These are phyloP conservation scores for Termitomyces sp. DNA, from an alignment of 1,284 basidiomycete genomes.

Conservation along the genomic window DNA sequence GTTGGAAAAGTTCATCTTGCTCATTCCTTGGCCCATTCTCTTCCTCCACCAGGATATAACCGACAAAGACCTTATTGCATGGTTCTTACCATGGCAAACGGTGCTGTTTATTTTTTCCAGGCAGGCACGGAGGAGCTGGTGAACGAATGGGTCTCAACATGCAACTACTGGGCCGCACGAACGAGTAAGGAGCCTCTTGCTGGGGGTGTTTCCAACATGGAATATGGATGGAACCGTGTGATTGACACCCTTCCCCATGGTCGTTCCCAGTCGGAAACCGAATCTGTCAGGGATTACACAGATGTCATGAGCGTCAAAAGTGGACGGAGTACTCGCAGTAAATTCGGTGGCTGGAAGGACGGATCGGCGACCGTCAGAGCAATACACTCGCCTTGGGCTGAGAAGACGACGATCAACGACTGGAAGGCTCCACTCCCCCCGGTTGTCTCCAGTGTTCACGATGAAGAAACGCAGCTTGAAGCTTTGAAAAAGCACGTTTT, in stretches of 20 bases:
- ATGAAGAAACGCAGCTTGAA: constrained; percentile 89
- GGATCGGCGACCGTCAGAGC: constrained; percentile 58
- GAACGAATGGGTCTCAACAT: constrained; percentile 96
- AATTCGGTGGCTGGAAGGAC: constrained; percentile 58
- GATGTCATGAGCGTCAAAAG: constrained; percentile 70
- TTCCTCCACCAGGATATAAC: constrained; percentile 91
- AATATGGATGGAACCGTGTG: constrained; percentile 94
- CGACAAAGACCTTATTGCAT: constrained; percentile 88
- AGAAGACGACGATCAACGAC: constrained; percentile 83
- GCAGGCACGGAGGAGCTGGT: constrained; percentile 96
- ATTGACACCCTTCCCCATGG: constrained; percentile 47
- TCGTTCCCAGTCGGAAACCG: constrained; percentile 56
- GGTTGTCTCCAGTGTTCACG: constrained; percentile 76
- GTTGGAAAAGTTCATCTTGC: constrained; percentile 80
- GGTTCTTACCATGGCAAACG: constrained; percentile 86
- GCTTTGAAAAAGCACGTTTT: constrained; percentile 78
- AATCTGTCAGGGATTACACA: constrained; percentile 45
- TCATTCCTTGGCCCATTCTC: constrained; percentile 82
- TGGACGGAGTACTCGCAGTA: constrained; percentile 51
- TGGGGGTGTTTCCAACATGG: constrained; percentile 97
- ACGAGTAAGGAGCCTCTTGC: constrained; percentile 89
- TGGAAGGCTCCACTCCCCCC: constrained; percentile 91
- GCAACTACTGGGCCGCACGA: constrained; percentile 98
- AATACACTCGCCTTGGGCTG: constrained; percentile 63
- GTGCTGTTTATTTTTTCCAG: constrained; percentile 94